Evolutionary conservation across 2,329 filamentous ascomycete genomes (phyloP), one percentile per base, ranked within the genome.

Genomic region (Cytospora mali): DNA sequence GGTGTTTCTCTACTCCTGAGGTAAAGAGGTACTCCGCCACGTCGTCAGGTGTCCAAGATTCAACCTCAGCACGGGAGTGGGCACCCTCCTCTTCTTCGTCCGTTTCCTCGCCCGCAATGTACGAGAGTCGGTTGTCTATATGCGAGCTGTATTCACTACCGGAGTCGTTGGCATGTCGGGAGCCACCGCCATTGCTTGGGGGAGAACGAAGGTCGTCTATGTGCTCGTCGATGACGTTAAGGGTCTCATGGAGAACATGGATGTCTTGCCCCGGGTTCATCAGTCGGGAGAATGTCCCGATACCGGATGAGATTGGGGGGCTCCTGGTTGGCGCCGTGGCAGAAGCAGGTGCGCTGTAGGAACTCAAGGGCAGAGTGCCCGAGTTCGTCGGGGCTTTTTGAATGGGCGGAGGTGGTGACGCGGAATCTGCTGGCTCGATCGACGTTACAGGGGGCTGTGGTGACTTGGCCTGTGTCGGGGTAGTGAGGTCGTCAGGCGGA

Each of bases 161-260:
- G 2, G 93, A 96, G 74, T 96, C 92, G 66, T 87, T 92, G 50
- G 81, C 76, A 57, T 77, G 76, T 61, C 84, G 79, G 66, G 88
- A 74, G 35, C 73, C 75, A 52, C 55, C 59, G 28, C 85, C 83
- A 65, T 79, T 83, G 65, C 76, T 80, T 6, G 80, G 78, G 7
- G 83, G 78, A 21, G 83, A 84, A 65, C 84, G 80, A 67, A 98
- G 85, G 73, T 97, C 91, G 49, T 92, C 97, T 69, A 98, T 97
- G 73, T 97, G 94, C 76, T 98, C 94, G 74, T 98, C 90, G 70
- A 98, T 98, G 63, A 98, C 94, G 71, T 93, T 97, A 57, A 98
- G 79, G 0, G 94, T 97, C 74, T 98, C 93, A 73, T 93, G 93
- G 80, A 98, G 90, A 55, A 97, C 93, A 13, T 91, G 90, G 71